A percentile compares a stretch with the other conserved stretches of the same genome.
Conservation (phyloP, 2,329 filamentous ascomycete species). For the Cladophialophora yegresii region DNA sequence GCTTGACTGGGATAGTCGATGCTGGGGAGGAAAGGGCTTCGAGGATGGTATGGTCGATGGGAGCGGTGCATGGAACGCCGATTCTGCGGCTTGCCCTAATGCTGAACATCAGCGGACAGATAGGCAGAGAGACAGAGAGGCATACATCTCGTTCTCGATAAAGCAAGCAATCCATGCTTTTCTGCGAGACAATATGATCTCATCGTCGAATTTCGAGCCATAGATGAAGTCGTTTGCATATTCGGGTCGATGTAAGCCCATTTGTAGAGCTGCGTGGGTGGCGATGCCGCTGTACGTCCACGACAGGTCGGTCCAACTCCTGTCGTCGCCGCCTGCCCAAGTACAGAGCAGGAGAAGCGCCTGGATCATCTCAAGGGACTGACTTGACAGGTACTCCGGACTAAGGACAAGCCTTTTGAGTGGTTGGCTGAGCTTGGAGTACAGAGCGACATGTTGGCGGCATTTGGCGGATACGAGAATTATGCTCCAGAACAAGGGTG, state of each 20-base stretch:
- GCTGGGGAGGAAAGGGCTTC: conserved; percentile 14
- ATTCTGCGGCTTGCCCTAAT: conserved; percentile 15
- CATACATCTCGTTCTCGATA: conserved; percentile 18
- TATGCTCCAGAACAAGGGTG: conserved; percentile 17
- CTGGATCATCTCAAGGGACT: conserved; percentile 16
- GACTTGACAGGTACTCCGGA: conserved; percentile 13
- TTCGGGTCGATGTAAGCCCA: conserved; percentile 15
- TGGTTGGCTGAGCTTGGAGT: conserved; percentile 15
- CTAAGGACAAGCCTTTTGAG: conserved; percentile 16
- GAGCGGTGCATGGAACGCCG: conserved; percentile 15
- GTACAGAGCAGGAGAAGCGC: conserved; percentile 13
- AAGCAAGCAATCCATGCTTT: conserved; percentile 18
- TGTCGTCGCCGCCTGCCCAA: conserved; percentile 14
- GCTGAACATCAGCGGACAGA: conserved; percentile 3
- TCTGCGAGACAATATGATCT: conserved; percentile 10
- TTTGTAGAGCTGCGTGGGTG: conserved; percentile 14
- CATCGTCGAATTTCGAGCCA: conserved; percentile 15
- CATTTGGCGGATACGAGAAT: conserved; percentile 16
- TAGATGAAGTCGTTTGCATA: conserved; percentile 17
- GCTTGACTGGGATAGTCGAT: conserved; percentile 4
- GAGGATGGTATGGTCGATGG: conserved; percentile 19
- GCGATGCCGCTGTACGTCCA: conserved; percentile 18
- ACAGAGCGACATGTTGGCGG: conserved; percentile 5
- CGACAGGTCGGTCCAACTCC: conserved; percentile 18
- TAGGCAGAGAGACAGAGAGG: background rate